Conservation (phyloP, 371 early-diverging fungal genomes). For the Rhizopus microsporus region DNA sequence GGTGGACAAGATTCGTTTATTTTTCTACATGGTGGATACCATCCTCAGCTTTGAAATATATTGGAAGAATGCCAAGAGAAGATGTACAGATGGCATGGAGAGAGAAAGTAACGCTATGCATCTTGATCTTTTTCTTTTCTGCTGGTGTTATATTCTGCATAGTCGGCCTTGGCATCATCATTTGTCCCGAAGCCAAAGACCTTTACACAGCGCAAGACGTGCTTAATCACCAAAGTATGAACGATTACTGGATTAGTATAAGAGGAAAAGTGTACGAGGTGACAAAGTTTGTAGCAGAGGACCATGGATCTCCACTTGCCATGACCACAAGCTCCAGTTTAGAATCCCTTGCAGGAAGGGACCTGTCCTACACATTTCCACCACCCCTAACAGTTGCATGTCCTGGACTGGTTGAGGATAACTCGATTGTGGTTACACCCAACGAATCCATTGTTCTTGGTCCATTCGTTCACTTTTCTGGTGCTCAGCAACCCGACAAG, state of each 20-base stretch:
- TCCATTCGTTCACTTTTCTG: conserved; percentile 37
- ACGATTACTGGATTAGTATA: conserved; percentile 58
- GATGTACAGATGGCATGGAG: conserved; percentile 95
- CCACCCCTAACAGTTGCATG: conserved; percentile 57
- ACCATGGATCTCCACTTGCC: conserved; percentile 53
- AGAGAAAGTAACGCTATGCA: conserved; percentile 85
- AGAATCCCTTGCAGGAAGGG: conserved; percentile 57
- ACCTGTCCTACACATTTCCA: conserved; percentile 61
- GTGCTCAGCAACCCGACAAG: conserved; percentile 27
- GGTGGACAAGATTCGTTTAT: conserved; percentile 75
- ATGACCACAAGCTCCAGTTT: conserved; percentile 49
- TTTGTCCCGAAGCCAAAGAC: conserved; percentile 58
- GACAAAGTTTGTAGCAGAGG: conserved; percentile 61
- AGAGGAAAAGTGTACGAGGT: conserved; percentile 84
- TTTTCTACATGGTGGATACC: conserved; percentile 81
- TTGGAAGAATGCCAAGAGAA: conserved; percentile 80
- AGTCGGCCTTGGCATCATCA: conserved; percentile 53
- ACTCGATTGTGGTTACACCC: conserved; percentile 35
- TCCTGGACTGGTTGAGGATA: conserved; percentile 46
- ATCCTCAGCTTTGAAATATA: conserved; percentile 49
- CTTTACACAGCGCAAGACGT: conserved; percentile 52
- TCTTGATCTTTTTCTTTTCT: conserved; percentile 64
- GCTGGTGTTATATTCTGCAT: conserved; percentile 58
- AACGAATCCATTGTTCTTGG: conserved; percentile 45
- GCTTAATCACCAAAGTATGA: conserved; percentile 44